Conservation (phyloP, 2,329 filamentous ascomycete species). For the Aureobasidium sp. region DNA sequence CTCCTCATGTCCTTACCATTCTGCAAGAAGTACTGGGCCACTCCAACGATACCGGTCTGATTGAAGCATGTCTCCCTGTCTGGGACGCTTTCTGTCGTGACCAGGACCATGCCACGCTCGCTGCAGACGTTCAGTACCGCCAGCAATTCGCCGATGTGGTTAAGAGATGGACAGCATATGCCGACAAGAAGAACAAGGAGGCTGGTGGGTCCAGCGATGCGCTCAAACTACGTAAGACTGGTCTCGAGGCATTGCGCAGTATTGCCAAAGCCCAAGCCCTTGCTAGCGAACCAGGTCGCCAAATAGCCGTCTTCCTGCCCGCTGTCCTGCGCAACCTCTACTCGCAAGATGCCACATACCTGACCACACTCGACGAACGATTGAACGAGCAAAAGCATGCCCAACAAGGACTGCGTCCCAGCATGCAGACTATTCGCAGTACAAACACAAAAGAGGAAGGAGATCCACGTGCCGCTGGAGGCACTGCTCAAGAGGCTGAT, state of each 20-base stretch:
- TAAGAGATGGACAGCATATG: conserved; percentile 69
- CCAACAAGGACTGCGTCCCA: conserved; percentile 48
- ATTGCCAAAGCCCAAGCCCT: conserved; percentile 75
- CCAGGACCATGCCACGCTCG: conserved; percentile 77
- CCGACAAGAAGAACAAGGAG: conserved; percentile 52
- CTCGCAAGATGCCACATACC: conserved; percentile 62
- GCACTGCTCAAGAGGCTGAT: conserved; percentile 79
- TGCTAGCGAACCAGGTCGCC: conserved; percentile 65
- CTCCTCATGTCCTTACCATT: conserved; percentile 75
- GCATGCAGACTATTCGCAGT: conserved; percentile 70
- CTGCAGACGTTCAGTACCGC: conserved; percentile 78
- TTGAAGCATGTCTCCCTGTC: conserved; percentile 79
- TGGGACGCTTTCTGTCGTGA: conserved; percentile 85
- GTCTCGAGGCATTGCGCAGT: conserved; percentile 65
- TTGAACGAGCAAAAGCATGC: conserved; percentile 57
- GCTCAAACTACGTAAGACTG: conserved; percentile 53
- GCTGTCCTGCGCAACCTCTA: conserved; percentile 83
- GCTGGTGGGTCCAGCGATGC: conserved; percentile 57
- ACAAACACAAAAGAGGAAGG: conserved; percentile 59
- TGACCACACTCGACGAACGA: conserved; percentile 50
- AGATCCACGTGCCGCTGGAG: conserved; percentile 60
- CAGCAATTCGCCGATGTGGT: conserved; percentile 78
- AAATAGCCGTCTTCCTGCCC: conserved; percentile 72
- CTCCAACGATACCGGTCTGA: conserved; percentile 83
- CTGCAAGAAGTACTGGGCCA: conserved; percentile 68